A percentile compares a stretch with the other conserved stretches of the same genome.
Evolutionary conservation across 441 rosid genomes (phyloP).

Genomic region (Brassica hybrid): DNA sequence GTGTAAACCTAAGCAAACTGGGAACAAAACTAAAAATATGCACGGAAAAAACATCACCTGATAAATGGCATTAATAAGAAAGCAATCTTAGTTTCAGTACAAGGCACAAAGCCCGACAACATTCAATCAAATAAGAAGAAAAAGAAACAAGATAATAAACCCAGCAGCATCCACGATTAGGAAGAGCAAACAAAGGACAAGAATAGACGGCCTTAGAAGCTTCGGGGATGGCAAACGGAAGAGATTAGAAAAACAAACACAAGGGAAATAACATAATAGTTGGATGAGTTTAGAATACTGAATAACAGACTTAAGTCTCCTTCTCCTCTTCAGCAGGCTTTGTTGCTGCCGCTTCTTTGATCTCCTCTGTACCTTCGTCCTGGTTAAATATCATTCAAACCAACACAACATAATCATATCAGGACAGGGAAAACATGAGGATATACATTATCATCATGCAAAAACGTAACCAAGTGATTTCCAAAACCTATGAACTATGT

Average conservation of each 20-base stretch:
- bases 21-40: neutral
- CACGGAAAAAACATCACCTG: neutral
- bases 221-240: slow-evolving; percentile 29
- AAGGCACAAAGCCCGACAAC: neutral
- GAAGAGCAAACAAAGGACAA: slow-evolving; percentile 41
- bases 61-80: slow-evolving; percentile 22
- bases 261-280: slow-evolving; percentile 13
- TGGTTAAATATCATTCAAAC: slow-evolving; percentile 20
- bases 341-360: slow-evolving; percentile 60
- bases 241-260: slow-evolving; percentile 29
- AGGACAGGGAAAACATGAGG: neutral
- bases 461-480: neutral
- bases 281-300: slow-evolving; percentile 18
- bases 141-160: neutral
- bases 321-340: slow-evolving; percentile 58
- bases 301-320: slow-evolving; percentile 39
- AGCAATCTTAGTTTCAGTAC: slow-evolving; percentile 22
- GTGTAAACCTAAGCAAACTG: neutral
- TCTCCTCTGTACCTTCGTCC: slow-evolving; percentile 74
- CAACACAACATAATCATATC: neutral
- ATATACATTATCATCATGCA: neutral
- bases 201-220: slow-evolving; percentile 45
- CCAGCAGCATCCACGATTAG: slow-evolving; percentile 40
- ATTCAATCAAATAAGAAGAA: slow-evolving; percentile 13
- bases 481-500: neutral